Base-by-base conservation (phyloP, 2,329 filamentous ascomycete genomes). In the Coniochaeta ligniaria region DNA sequence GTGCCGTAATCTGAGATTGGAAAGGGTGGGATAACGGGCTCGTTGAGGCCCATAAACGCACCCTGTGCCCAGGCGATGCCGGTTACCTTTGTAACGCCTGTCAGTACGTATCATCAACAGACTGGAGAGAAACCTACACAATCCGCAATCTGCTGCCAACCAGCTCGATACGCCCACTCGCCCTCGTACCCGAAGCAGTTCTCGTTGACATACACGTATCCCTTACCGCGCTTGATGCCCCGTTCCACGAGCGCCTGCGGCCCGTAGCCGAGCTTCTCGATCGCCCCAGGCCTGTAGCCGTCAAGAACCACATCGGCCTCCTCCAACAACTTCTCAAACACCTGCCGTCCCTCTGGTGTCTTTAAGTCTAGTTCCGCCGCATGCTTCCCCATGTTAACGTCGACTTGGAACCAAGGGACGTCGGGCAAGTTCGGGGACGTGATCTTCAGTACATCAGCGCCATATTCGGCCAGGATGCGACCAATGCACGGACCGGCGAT, bases 121-220 rank as follows among this genome's bases (percentile, higher is more conserved):
- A n/a, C n/a, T n/a, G n/a, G n/a, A n/a, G 35, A 31, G 43, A 35
- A 16, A 43, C 55, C 17, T 57, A 57, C 55, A 60, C 82, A 87
- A 68, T 90, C 88, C 16, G 86, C 86, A 65, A 89, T 89, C 66
- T 89, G 86, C 68, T 89, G 88, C 88, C 88, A 91, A 6, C 88
- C 88, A 6, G 86, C 82, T 3, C 87, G 78, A 7, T 75, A 72
- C 0, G 83, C 80, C 88, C 87, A 90, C 61, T 87, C 83, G 2
- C 74, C 76, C 7, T 72, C 62, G n/a, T 83, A 85, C 0, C 88
- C 88, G 65, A 90, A 91, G 69, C 88, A 91, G 69, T 91, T 86
- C 70, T 91, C 88, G 36, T 83, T 81, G 9, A 90, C 85, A 66
- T 89, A 89, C 6, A 91, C 79, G 35, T 87, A 82, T 1, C 87